These are phyloP conservation scores for Yamadazyma paraphyllophila DNA, from an alignment of 805 yeast genomes.

Conservation along the genomic window DNA sequence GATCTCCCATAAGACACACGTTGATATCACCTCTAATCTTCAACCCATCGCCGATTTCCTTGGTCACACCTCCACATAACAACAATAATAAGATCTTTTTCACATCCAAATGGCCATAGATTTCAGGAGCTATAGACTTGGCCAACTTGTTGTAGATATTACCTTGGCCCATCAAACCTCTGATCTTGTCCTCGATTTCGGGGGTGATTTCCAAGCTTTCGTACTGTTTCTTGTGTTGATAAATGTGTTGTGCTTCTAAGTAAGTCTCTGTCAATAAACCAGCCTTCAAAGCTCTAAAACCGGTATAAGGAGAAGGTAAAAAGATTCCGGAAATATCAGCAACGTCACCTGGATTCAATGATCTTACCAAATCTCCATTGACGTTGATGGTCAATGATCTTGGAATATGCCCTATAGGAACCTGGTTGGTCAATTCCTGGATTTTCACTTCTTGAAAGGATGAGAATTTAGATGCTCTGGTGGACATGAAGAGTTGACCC, in stretches of 20 bases:
- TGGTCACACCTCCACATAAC: constrained; percentile 93
- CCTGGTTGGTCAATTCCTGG: constrained; percentile 94
- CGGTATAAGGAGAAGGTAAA: constrained; percentile 94
- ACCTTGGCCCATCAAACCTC: constrained; percentile 51
- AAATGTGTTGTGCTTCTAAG: constrained; percentile 80
- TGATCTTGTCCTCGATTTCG: constrained; percentile 55
- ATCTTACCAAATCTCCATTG: constrained; percentile 87
- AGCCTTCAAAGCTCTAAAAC: constrained; percentile 87
- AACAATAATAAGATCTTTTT: constrained; percentile 84
- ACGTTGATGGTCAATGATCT: constrained; percentile 81
- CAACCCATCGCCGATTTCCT: constrained; percentile 94
- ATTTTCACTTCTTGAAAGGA: constrained; percentile 94
- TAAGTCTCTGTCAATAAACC: constrained; percentile 94
- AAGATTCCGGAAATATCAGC: constrained; percentile 92
- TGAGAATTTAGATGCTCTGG: constrained; percentile 92
- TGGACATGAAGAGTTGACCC: constrained; percentile 88
- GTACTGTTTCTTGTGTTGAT: constrained; percentile 87
- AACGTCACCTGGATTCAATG: constrained; percentile 89
- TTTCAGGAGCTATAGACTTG: constrained; percentile 94
- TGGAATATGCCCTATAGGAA: constrained; percentile 98
- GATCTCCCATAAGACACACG: constrained; percentile 96
- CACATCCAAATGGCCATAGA: constrained; percentile 89
- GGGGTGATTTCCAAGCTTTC: constrained; percentile 59
- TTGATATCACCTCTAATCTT: constrained; percentile 96
- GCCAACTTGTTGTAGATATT: constrained; percentile 79